Evolutionary conservation across 441 rosid genomes (phyloP).

Genomic region (Lepidium campestre): DNA sequence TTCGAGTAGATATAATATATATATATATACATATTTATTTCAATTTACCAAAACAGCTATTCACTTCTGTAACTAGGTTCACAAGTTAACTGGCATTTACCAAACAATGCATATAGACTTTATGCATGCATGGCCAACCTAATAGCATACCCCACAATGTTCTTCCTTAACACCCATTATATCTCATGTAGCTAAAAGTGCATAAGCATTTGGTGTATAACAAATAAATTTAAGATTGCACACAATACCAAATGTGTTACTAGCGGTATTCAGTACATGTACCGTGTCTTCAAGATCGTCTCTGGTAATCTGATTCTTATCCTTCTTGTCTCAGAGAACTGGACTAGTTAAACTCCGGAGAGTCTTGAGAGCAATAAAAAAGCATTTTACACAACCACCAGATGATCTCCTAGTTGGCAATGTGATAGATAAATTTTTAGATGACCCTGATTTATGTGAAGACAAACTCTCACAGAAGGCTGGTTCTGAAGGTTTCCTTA

Average conservation of each 20-base stretch:
- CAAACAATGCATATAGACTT: neutral
- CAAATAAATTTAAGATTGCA: slow-evolving; percentile 7
- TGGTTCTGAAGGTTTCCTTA: slow-evolving; percentile 84
- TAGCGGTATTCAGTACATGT: neutral
- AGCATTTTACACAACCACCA: slow-evolving; percentile 95
- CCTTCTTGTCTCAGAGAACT: slow-evolving; percentile 60
- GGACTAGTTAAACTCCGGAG: slow-evolving; percentile 95
- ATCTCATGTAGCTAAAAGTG: neutral
- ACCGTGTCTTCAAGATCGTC: slow-evolving; percentile 5
- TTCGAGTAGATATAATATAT: neutral
- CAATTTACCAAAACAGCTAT: neutral
- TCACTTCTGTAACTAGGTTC: slow-evolving; percentile 10
- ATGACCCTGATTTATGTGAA: slow-evolving; percentile 82
- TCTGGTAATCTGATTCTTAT: slow-evolving; percentile 14
- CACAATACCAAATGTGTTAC: neutral
- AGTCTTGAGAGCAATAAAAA: slow-evolving; percentile 92
- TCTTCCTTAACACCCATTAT: slow-evolving; percentile 3
- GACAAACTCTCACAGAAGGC: slow-evolving; percentile 83
- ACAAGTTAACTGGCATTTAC: slow-evolving; percentile 12
- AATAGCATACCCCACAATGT: slow-evolving; percentile 4
- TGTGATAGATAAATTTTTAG: slow-evolving; percentile 84
- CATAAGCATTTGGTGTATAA: neutral
- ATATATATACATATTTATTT: too few species aligned
- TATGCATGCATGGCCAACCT: slow-evolving; percentile 9
- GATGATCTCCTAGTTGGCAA: slow-evolving; percentile 76